Evolutionary conservation across 257 asterid genomes (phyloP).

Genomic region (Perilla frutescens): DNA sequence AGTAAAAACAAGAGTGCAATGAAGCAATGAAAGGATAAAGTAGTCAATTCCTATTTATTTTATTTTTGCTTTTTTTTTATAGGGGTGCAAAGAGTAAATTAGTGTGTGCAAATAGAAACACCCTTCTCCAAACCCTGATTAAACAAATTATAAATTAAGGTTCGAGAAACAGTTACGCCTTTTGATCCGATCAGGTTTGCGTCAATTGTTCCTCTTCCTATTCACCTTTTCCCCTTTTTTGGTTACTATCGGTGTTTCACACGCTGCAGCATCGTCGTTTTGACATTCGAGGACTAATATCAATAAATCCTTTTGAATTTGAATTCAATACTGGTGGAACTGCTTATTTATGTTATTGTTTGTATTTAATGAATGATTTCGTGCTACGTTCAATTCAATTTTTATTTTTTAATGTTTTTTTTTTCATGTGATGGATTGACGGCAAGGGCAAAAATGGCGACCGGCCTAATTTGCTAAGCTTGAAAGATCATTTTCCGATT

Average conservation of each 20-base stretch:
- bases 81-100: no score
- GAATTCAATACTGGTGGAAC: constrained; percentile 18
- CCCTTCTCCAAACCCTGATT: constrained; percentile 38
- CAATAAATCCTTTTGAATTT: constrained; percentile 30
- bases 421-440: constrained; percentile 26
- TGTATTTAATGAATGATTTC: background rate
- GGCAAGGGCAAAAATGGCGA: background rate
- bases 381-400: constrained; percentile 26
- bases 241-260: constrained; percentile 21
- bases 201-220: constrained; percentile 28
- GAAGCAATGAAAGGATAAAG: no score
- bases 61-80: no score
- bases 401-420: background rate
- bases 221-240: constrained; percentile 7
- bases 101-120: no score
- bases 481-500: constrained; percentile 8
- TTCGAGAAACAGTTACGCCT: constrained; percentile 22
- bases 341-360: constrained; percentile 13
- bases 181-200: constrained; percentile 50
- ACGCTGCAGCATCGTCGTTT: constrained; percentile 30
- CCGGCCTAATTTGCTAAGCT: constrained; percentile 1
- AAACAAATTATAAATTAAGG: constrained; percentile 23
- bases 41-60: no score
- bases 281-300: constrained; percentile 48
- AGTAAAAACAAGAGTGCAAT: no score